These are phyloP conservation scores for Pelargonium nanum DNA, from an alignment of 345 rosid genomes.

Conservation along the genomic window DNA sequence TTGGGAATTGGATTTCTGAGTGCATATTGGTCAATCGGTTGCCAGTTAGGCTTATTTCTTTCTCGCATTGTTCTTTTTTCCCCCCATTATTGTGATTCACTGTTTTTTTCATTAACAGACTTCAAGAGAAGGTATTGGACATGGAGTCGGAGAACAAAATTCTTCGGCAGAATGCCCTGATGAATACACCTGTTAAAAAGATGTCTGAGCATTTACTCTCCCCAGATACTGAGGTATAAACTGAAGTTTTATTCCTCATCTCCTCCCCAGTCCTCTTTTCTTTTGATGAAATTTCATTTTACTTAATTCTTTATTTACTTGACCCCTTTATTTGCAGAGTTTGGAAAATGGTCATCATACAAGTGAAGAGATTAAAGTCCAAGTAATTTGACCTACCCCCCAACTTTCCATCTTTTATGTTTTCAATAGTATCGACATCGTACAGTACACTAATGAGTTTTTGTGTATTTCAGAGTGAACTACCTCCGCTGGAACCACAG, in stretches of 20 bases:
- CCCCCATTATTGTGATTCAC: background rate
- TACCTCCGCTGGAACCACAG: slow-evolving; percentile 53
- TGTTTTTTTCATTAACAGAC: slow-evolving; percentile 44
- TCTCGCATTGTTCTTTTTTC: background rate
- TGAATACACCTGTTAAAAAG: slow-evolving; percentile 40
- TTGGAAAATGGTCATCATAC: slow-evolving; percentile 76
- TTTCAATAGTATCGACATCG: background rate
- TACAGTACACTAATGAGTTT: background rate
- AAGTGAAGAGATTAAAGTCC: slow-evolving; percentile 37
- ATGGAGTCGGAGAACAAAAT: slow-evolving; percentile 80
- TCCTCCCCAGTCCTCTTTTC: slow-evolving; percentile 3
- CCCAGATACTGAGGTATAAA: slow-evolving; percentile 34
- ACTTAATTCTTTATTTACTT: slow-evolving; percentile 10
- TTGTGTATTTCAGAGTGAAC: background rate
- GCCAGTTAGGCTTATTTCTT: background rate
- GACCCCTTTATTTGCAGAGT: slow-evolving; percentile 36
- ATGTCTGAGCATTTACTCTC: slow-evolving; percentile 47
- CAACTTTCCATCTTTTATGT: background rate
- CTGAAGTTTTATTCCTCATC: slow-evolving; percentile 1
- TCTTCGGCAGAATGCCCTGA: slow-evolving; percentile 63
- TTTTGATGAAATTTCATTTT: slow-evolving; percentile 4
- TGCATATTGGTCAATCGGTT: background rate
- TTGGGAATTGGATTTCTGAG: background rate
- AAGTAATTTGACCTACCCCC: slow-evolving; percentile 27
- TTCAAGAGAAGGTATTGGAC: slow-evolving; percentile 71